Conservation (phyloP, 2,329 filamentous ascomycete species). For the Pseudogymnoascus sp. region DNA sequence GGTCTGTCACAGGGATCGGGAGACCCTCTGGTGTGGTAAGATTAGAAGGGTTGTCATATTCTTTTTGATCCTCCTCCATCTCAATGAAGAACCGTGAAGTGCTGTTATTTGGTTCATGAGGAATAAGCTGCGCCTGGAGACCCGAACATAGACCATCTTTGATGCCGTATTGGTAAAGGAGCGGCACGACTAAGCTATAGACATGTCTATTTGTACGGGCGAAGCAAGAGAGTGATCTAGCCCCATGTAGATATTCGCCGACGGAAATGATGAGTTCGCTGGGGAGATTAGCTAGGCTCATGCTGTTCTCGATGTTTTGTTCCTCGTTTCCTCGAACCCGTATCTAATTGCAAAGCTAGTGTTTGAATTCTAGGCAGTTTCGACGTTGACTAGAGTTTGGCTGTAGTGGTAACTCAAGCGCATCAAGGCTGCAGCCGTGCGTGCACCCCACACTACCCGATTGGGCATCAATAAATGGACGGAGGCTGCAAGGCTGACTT, state of each 20-base stretch:
- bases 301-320: background rate
- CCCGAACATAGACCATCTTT: background rate
- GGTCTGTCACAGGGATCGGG: background rate
- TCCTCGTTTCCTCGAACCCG: too few species aligned
- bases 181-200: background rate
- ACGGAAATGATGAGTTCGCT: background rate
- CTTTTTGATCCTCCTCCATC: background rate
- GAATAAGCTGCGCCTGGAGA: background rate
- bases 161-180: background rate
- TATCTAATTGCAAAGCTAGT: background rate
- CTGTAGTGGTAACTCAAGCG: background rate
- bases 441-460: too few species aligned
- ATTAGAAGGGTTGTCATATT: background rate
- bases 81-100: background rate
- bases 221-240: background rate
- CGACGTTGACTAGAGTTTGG: background rate
- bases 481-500: background rate
- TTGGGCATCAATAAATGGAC: too few species aligned
- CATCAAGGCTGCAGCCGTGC: background rate
- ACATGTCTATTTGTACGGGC: background rate
- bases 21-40: background rate
- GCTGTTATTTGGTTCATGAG: background rate
- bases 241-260: background rate
- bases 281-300: background rate
- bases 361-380: background rate